Percentiles rank a stretch among this genome's conserved stretches.
These are phyloP conservation scores for Teunomyces gatunensis DNA, from an alignment of 805 yeast genomes.

Conservation along the genomic window DNA sequence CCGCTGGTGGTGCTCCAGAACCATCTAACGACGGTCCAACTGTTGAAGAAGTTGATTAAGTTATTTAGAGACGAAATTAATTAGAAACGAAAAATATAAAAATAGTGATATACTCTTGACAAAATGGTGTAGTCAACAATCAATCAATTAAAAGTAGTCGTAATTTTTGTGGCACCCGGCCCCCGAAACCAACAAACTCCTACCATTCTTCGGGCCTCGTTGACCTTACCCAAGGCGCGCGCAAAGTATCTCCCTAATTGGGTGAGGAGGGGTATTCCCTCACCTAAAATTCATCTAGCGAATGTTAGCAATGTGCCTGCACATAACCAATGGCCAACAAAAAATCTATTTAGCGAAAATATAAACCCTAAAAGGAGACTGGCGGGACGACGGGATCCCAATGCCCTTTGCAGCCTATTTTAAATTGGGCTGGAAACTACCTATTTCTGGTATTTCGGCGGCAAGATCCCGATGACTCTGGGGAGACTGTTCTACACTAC, in stretches of 20 bases:
- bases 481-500: too few species aligned
- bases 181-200: too few species aligned
- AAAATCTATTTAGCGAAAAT: neutral
- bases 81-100: conserved; percentile 1
- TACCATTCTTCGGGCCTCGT: neutral
- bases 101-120: neutral
- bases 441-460: too few species aligned
- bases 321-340: neutral
- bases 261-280: neutral
- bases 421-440: too few species aligned
- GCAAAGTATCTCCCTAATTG: neutral
- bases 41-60: conserved; percentile 53
- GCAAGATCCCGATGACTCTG: too few species aligned
- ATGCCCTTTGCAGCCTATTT: too few species aligned
- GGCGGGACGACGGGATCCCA: neutral
- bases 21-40: conserved; percentile 47
- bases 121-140: too few species aligned
- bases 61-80: conserved; percentile 7
- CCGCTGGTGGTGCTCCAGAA: conserved; percentile 34
- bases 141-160: too few species aligned
- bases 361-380: neutral
- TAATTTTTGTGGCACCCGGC: too few species aligned
- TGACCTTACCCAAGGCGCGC: neutral
- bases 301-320: neutral
- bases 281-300: neutral